Evolutionary conservation across 2,329 filamentous ascomycete species (phyloP).

Genomic region (Colletotrichum plurivorum): DNA sequence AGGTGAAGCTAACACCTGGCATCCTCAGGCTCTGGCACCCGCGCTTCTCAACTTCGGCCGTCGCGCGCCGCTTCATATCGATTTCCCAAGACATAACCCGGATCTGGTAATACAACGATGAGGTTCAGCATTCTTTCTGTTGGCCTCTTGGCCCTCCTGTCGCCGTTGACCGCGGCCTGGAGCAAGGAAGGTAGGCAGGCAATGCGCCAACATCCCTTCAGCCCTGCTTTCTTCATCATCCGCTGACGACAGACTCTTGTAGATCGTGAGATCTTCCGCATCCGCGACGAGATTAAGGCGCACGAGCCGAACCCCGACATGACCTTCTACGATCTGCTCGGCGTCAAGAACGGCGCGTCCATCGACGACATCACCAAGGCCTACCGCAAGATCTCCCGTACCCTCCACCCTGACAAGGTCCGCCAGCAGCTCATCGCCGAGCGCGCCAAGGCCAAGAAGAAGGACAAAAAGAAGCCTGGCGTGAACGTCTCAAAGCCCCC

Average conservation of each 20-base stretch:
- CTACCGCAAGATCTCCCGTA: constrained; percentile 88
- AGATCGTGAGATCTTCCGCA: constrained; percentile 98
- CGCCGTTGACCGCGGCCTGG: constrained; percentile 81
- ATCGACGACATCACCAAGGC: constrained; percentile 94
- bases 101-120: constrained; percentile 70
- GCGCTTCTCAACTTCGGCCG: constrained; percentile 19
- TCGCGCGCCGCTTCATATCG: constrained; percentile 17
- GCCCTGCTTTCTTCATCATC: not conserved
- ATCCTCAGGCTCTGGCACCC: constrained; percentile 21
- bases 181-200: constrained; percentile 80
- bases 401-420: constrained; percentile 95
- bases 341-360: constrained; percentile 78
- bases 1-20: constrained; percentile 36
- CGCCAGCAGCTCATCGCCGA: constrained; percentile 84
- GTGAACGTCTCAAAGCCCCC: constrained; percentile 80
- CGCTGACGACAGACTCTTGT: constrained; percentile 31
- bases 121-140: constrained; percentile 77
- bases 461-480: constrained; percentile 68
- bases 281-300: constrained; percentile 86
- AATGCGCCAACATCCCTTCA: not conserved
- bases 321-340: constrained; percentile 96
- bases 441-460: constrained; percentile 69
- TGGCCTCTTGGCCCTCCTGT: constrained; percentile 77
- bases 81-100: not conserved
- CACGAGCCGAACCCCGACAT: constrained; percentile 79